A percentile compares a stretch with the other conserved stretches of the same genome.
Conservation (phyloP, 306 rosid species). For the Mimosa bimucronata region DNA sequence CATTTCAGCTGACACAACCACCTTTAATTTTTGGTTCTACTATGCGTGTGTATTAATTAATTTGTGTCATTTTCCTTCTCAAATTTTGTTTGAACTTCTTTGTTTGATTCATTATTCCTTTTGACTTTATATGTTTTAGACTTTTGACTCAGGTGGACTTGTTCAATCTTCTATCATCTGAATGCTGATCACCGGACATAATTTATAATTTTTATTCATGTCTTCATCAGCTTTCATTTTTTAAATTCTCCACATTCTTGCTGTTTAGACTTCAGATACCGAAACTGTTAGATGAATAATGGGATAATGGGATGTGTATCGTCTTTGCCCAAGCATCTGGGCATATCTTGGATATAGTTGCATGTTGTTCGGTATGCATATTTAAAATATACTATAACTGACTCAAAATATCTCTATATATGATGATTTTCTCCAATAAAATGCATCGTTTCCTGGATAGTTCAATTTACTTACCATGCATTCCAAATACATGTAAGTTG, state of each 20-base stretch:
- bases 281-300: slow-evolving; percentile 3
- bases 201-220: neutral
- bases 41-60: neutral
- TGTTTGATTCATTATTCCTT: neutral
- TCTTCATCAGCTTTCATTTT: slow-evolving; percentile 5
- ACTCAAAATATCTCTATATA: neutral
- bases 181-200: neutral
- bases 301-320: neutral
- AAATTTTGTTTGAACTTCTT: neutral
- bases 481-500: neutral
- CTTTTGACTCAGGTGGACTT: neutral
- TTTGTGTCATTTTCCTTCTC: neutral
- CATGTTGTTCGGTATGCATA: too few species aligned
- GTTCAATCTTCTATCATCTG: neutral
- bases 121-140: neutral
- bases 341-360: neutral
- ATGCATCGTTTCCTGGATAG: neutral
- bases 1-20: neutral
- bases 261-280: neutral
- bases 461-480: neutral
- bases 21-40: neutral
- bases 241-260: neutral
- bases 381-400: neutral
- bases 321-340: neutral
- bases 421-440: neutral